Conservation (phyloP, 495 filamentous ascomycete genomes). For the Rhypophila decipiens region DNA sequence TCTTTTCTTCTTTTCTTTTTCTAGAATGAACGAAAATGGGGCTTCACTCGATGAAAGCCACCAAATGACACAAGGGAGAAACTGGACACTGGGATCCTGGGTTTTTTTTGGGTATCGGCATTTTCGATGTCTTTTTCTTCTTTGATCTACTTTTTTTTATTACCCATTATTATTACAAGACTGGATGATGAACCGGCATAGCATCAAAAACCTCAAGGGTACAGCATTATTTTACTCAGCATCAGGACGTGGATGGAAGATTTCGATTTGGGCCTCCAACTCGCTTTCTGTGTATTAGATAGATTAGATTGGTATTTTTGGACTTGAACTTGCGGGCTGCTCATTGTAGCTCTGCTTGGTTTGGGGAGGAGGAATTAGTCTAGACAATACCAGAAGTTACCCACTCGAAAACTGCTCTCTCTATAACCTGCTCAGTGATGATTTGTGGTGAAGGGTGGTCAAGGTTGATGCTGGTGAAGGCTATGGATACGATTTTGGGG, state of each 20-base stretch:
- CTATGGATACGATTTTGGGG: too few relatives aligned
- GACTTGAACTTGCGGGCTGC: too few relatives aligned
- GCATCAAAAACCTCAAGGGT: conserved; percentile 16
- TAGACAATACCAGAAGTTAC: conserved; percentile 51
- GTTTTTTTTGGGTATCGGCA: too few relatives aligned
- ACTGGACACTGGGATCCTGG: conserved; percentile 22
- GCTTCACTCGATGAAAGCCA: conserved; percentile 1
- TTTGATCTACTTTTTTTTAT: background rate
- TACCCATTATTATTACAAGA: conserved; percentile 7
- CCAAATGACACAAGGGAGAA: conserved; percentile 5
- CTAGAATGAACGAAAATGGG: conserved; percentile 24
- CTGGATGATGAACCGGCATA: conserved; percentile 4
- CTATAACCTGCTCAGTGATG: background rate
- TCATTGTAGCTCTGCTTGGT: too few relatives aligned
- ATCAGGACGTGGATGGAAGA: conserved; percentile 3
- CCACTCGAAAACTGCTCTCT: conserved; percentile 31
- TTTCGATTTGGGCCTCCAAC: conserved; percentile 25
- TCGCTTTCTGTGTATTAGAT: conserved; percentile 53
- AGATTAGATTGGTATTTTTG: conserved; percentile 9
- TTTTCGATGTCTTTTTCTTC: too few relatives aligned
- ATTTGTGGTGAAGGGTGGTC: too few relatives aligned
- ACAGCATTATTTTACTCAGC: conserved; percentile 18
- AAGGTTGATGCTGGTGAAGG: too few relatives aligned
- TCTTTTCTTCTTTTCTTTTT: too few relatives aligned
- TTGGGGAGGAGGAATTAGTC: conserved; percentile 4